Base-by-base conservation (phyloP, 2,329 filamentous ascomycete genomes). In the Xylariaceae sp. region DNA sequence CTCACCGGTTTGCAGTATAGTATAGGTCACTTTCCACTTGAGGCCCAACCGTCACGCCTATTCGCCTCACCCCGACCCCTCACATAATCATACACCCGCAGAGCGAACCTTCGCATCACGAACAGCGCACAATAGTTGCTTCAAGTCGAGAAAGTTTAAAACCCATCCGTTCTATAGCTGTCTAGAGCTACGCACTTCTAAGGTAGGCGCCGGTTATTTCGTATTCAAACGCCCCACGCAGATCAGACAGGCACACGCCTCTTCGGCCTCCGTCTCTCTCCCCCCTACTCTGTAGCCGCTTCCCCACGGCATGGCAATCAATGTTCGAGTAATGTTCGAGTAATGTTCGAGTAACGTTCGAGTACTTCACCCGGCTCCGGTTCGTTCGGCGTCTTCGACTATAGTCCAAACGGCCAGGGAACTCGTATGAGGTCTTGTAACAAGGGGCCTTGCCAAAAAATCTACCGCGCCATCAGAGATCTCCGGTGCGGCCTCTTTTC, bases 241-340 rank as follows among this genome's bases (percentile, higher is more conserved):
- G 63, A 71, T 70, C 67, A 70, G 57, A 60, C 56, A 60, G 41
- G 45, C 39, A 56, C 41, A 49, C 40, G 44, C 48, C 46, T 56
- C 36, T 40, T 50, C 48, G 28, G 44, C 52, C 49, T 54, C 49
- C 28, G 23, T 55, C 46, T 41, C 17, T n/a, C 11, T 49, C 39
- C 24, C 26, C 58, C 26, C 54, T 46, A 31, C 24, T 31, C 51
- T 49, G 36, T 41, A 34, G 9, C 50, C 33, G 46, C 31, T 24
- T 24, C 46, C 45, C 45, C 29, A 31, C 41, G 23, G 39, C 17
- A 29, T 24, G 34, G 39, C 24, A 41, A 26, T 16, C 47, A 36
- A 33, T 46, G 28, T 23, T 40, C 24, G 54, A 46, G 47, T 33
- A 21, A 17, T 24, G n/a, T 33, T 29, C 44, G 39, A 24, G n/a